phyloP scores from a whole-genome alignment of 371 early-diverging fungal species.

The Parasitella parasitica region DNA sequence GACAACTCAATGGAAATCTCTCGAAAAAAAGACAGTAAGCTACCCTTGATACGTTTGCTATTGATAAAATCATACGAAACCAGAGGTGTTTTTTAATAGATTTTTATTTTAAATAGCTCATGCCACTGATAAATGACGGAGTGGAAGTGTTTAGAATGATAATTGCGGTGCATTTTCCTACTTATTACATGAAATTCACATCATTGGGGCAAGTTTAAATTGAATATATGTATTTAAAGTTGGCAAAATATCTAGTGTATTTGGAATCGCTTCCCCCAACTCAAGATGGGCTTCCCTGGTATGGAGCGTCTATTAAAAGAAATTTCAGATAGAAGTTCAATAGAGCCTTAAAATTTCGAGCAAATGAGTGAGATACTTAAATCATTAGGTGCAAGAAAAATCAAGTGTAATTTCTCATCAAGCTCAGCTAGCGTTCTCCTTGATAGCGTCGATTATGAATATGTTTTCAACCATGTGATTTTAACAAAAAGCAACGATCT shows the following conservation, averaged over 20 bases:
- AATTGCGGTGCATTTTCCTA: neutral
- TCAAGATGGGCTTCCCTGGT: conserved; percentile 3
- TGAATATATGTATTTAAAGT: neutral
- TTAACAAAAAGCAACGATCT: neutral
- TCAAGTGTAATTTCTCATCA: neutral
- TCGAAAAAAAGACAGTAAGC: neutral
- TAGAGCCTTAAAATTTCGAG: neutral
- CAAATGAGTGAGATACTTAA: neutral
- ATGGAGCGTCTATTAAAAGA: neutral
- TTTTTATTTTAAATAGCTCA: neutral
- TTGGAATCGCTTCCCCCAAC: neutral
- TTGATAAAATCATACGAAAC: neutral
- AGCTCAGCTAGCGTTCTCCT: neutral
- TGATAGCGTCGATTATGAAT: neutral
- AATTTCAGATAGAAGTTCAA: neutral
- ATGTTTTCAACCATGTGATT: conserved; percentile 6
- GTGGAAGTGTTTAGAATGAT: neutral
- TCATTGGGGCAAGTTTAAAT: conserved; percentile 4
- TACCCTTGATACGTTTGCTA: neutral
- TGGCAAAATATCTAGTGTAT: neutral
- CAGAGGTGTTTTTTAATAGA: neutral
- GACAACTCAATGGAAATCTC: neutral
- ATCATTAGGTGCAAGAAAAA: neutral
- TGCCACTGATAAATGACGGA: neutral
- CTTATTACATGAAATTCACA: conserved; percentile 12